Conservation (phyloP, 2,329 filamentous ascomycete species). For the Trichoderma atroviride region DNA sequence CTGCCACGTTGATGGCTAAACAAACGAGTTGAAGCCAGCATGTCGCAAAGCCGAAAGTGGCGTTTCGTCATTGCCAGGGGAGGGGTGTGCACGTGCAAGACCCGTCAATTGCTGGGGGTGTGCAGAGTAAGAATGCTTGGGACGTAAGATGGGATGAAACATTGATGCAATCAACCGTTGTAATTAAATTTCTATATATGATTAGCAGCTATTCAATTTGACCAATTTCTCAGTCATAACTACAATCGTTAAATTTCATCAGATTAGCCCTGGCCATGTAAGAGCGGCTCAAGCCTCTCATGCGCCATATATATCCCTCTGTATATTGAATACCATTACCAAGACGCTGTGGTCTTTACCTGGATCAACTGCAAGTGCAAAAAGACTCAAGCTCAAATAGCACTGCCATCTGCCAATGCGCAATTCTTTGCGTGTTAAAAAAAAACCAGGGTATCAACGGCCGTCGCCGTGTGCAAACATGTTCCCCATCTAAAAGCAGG, state of each 20-base stretch:
- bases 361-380: not conserved
- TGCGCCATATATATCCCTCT: not conserved
- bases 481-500: not conserved
- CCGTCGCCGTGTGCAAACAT: not conserved
- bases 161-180: not conserved
- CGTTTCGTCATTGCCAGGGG: constrained; percentile 23
- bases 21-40: constrained; percentile 1
- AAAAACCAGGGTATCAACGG: not conserved
- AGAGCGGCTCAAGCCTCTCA: not conserved
- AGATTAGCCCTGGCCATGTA: not conserved
- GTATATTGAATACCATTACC: constrained; percentile 5
- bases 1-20: constrained; percentile 22
- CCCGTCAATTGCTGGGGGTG: not conserved
- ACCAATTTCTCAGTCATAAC: not conserved
- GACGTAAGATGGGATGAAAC: not conserved
- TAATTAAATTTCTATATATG: no score
- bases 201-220: not conserved
- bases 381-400: not conserved
- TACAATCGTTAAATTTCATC: not conserved
- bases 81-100: constrained; percentile 9
- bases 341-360: constrained; percentile 1
- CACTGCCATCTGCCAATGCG: not conserved
- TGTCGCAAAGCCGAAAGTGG: constrained; percentile 14
- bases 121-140: not conserved
- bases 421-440: not conserved